Base-by-base conservation (phyloP, 768 basidiomycete species). In the Astraeus odoratus region DNA sequence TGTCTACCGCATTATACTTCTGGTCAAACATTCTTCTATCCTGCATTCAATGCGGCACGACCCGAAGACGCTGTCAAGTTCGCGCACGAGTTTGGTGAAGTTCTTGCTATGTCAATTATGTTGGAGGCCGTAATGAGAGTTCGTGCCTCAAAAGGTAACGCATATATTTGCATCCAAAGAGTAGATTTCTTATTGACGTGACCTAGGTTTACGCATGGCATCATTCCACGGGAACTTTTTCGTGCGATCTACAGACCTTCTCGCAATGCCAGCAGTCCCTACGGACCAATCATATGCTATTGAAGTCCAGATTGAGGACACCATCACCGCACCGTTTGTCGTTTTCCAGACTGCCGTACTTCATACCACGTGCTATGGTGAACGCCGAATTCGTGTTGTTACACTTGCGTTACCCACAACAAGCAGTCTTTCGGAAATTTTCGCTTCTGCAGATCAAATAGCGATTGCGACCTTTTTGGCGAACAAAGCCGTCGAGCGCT, bases 171-270 rank as follows among this genome's bases (percentile, higher is more conserved):
- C 2, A 6, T 9, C 3, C 39, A 26, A 18, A n/a, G n/a, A 39
- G 8, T 41, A 13, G 29, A 19, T 39, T 12, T 42, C 47, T 47
- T 43, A 43, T 1, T 19, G 2, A 12, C 13, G 24, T 9, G 43
- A 25, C 44, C 2, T 49, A 86, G 86, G 94, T 50, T 70, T 98
- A 36, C 85, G 93, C 40, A 91, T 97, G 92, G 83, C 93, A 6
- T 88, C 90, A 1, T 98, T 95, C 86, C 92, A 97, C 56, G 95
- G 95, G 50, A 98, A 97, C 71, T 96, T 97, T 73, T 98, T 98
- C 60, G 91, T 96, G 46, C 84, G 95, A 42, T 96, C 93, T 19
- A 98, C 95, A 18, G 95, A 98, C 66, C 77, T 97, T 4, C 77
- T 97, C 27, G 91, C 95, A 3, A 87, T 97, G 77, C 93, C 95